phyloP scores from a whole-genome alignment of 2,329 filamentous ascomycete species.

The Fusarium torulosum region DNA sequence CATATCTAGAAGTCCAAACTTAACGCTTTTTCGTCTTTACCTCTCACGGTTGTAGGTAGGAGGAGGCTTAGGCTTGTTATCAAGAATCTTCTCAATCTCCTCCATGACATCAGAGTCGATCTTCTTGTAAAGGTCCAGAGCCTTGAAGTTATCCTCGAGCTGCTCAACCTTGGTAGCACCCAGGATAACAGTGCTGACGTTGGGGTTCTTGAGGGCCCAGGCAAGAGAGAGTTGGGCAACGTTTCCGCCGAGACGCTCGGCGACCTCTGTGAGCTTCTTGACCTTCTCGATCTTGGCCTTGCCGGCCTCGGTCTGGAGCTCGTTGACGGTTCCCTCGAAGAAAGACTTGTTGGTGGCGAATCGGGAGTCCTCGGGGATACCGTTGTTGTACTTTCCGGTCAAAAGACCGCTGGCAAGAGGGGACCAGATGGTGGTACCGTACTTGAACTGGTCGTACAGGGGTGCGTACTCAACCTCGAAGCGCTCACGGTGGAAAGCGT shows the following conservation, averaged over 20 bases:
- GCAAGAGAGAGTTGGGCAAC: slow-evolving; percentile 45
- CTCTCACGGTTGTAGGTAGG: slow-evolving; percentile 39
- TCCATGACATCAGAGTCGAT: slow-evolving; percentile 37
- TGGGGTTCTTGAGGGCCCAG: slow-evolving; percentile 47
- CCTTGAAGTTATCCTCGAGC: slow-evolving; percentile 46
- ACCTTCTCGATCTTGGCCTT: slow-evolving; percentile 49
- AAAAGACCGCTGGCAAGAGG: slow-evolving; percentile 69
- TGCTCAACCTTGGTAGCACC: slow-evolving; percentile 48
- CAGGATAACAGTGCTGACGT: slow-evolving; percentile 49
- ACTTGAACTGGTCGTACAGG: slow-evolving; percentile 68
- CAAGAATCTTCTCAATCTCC: slow-evolving; percentile 44
- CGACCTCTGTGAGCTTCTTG: slow-evolving; percentile 41
- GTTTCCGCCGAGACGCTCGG: slow-evolving; percentile 45
- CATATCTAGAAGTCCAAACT: not conserved
- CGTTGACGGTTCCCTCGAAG: slow-evolving; percentile 30
- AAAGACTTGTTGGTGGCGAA: slow-evolving; percentile 56
- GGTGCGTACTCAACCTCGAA: slow-evolving; percentile 73
- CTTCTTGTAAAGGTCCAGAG: slow-evolving; percentile 40
- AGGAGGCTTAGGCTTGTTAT: slow-evolving; percentile 38
- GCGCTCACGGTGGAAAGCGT: slow-evolving; percentile 69
- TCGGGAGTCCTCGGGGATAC: slow-evolving; percentile 68
- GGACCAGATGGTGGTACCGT: slow-evolving; percentile 72
- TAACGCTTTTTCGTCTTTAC: slow-evolving; percentile 5
- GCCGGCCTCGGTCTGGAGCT: slow-evolving; percentile 33
- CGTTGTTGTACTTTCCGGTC: slow-evolving; percentile 74